Percentiles rank a stretch among this genome's conserved stretches.
Conservation (phyloP, 352 stramenopile genomes). For the Pythium brachiatum region DNA sequence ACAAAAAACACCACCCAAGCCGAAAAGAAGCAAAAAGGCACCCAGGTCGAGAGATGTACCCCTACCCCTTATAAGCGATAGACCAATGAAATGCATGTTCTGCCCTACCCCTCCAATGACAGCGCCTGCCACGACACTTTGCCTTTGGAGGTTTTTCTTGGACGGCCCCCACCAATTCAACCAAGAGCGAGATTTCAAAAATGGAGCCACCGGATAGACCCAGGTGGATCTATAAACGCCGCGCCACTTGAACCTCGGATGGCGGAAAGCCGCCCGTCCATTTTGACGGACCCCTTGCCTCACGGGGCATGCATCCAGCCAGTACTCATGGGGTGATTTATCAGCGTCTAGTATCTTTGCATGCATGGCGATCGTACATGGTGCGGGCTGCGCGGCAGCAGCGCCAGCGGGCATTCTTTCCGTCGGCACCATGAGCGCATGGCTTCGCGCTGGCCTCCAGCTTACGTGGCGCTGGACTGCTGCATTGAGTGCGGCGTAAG, state of each 20-base stretch:
- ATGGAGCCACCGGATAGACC: background rate
- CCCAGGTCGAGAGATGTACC: background rate
- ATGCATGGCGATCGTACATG: too few relatives aligned
- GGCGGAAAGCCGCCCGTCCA: background rate
- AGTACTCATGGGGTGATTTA: too few relatives aligned
- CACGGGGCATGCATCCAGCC: too few relatives aligned
- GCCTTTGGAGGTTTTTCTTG: background rate
- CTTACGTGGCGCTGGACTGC: too few relatives aligned
- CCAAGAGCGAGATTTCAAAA: background rate
- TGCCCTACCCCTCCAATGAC: conserved; percentile 17
- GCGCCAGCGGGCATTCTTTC: too few relatives aligned
- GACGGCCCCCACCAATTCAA: background rate
- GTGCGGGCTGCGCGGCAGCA: background rate
- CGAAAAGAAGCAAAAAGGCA: conserved; percentile 24
- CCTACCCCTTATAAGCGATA: conserved; percentile 21
- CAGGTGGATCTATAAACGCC: background rate
- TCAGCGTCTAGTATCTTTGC: too few relatives aligned
- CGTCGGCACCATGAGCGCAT: too few relatives aligned
- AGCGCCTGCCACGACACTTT: background rate
- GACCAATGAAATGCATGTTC: conserved; percentile 11
- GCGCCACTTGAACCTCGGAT: background rate
- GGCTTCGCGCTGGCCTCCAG: background rate
- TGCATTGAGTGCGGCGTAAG: too few relatives aligned
- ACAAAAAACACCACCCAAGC: conserved; percentile 17
- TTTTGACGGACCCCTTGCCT: background rate